Base-by-base conservation (phyloP, 2,329 filamentous ascomycete species). In the Exophiala mesophila region DNA sequence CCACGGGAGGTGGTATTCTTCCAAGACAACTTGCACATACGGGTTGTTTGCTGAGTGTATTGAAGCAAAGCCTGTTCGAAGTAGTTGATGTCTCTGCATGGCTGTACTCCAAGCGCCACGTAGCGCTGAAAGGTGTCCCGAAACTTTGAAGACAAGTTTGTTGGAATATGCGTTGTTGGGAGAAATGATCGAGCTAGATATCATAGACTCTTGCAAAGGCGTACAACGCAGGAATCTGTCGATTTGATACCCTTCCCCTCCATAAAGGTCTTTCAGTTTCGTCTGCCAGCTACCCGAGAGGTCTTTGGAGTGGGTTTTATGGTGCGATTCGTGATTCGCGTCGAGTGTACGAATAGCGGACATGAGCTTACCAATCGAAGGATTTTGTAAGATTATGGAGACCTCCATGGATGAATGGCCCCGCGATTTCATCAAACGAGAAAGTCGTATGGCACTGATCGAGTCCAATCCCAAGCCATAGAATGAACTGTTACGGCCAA, bases 171-270 rank as follows among this genome's bases (percentile, higher is more conserved):
- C 71, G 1, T 65, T 63, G 8, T 66, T 60, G 1, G 63, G 63
- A 2, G 49, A 68, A 55, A 65, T 64, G 3, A 61, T 53, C 18
- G 65, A 65, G 6, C 78, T 76, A 2, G 80, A 82, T 1, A 95
- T 69, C 88, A 95, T 95, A 1, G 83, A 84, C 65, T 94, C 85
- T 60, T 96, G 89, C 0, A 96, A 67, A 1, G 88, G 85, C 1
- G 88, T 94, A 58, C 89, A 95, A 1, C 88, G 88, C 4, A 89
- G 65, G 6, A 94, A 70, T 1, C 67, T 69, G 20, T 74, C 63
- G 2, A 84, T 66, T 0, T 53, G 32, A 3, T 61, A 59, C 0
- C 61, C 60, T 2, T 60, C 47, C 12, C 26, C 32, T 7, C 39
- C 29, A 34, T 49, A 52, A 3, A 15, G 24, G 5, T 13, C 21